These are phyloP conservation scores for Leucoagaricus sp. DNA, from an alignment of 1,284 basidiomycete genomes.

Conservation along the genomic window DNA sequence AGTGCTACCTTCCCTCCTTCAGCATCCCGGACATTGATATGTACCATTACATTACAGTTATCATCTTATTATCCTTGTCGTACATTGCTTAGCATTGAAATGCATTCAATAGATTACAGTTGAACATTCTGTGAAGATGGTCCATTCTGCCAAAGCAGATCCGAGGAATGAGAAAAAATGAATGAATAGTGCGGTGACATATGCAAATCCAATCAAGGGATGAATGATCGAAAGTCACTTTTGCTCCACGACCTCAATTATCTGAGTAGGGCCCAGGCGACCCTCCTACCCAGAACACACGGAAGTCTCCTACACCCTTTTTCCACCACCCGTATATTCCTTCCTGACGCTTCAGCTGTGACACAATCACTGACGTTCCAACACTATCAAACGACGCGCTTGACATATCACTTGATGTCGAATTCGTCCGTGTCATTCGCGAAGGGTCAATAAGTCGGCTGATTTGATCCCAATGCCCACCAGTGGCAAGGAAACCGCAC, in stretches of 20 bases:
- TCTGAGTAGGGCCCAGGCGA: slow-evolving; percentile 21
- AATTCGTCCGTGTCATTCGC: slow-evolving; percentile 29
- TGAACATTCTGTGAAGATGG: background rate
- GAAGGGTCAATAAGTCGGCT: slow-evolving; percentile 28
- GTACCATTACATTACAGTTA: slow-evolving; percentile 12
- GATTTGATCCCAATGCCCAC: slow-evolving; percentile 72
- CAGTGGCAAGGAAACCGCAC: slow-evolving; percentile 59
- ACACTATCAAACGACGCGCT: slow-evolving; percentile 46
- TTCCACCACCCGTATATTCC: slow-evolving; percentile 76
- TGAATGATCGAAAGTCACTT: background rate
- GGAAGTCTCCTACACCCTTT: slow-evolving; percentile 69
- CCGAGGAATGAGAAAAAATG: background rate
- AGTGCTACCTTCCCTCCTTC: background rate
- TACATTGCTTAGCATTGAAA: slow-evolving; percentile 7
- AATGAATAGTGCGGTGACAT: background rate
- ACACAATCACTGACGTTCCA: slow-evolving; percentile 50
- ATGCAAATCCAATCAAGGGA: background rate
- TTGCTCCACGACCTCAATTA: background rate
- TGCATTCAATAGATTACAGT: slow-evolving; percentile 10
- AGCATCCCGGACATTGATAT: background rate
- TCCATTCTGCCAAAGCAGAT: too few relatives aligned
- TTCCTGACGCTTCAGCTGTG: slow-evolving; percentile 49
- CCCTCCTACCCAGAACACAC: slow-evolving; percentile 79
- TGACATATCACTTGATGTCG: slow-evolving; percentile 45
- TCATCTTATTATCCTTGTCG: background rate